phyloP scores from a whole-genome alignment of 192 early-diverging fungal genomes.

The Lunasporangiospora selenospora region DNA sequence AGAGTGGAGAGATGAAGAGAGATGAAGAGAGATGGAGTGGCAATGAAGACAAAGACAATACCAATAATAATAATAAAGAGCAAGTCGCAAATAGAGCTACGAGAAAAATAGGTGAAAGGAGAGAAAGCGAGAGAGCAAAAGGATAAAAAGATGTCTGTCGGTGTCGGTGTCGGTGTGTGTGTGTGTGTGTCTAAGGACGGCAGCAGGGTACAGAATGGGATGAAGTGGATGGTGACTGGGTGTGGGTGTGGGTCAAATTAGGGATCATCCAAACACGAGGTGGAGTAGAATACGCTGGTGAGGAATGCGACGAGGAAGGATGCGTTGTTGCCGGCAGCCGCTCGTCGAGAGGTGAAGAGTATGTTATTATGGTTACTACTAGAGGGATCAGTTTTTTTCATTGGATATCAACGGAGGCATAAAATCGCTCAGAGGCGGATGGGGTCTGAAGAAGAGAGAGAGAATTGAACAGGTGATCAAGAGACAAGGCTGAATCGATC shows the following conservation, averaged over 20 bases:
- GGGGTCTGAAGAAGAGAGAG: neutral
- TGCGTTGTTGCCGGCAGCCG: constrained; percentile 38
- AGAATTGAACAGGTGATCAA: neutral
- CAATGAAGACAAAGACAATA: neutral
- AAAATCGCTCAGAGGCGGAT: constrained; percentile 24
- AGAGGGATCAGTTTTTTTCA: constrained; percentile 50
- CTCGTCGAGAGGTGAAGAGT: constrained; percentile 46
- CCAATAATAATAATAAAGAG: neutral
- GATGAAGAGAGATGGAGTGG: no score
- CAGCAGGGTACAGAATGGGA: no score
- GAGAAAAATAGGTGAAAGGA: neutral
- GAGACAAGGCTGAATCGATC: constrained; percentile 9
- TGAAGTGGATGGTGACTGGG: neutral
- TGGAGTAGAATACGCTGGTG: constrained; percentile 49
- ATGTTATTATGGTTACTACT: constrained; percentile 31
- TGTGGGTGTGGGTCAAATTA: constrained; percentile 32
- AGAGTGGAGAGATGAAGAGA: neutral
- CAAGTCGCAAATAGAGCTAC: no score
- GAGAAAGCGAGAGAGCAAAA: neutral
- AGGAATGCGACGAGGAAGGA: constrained; percentile 44
- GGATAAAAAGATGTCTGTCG: no score
- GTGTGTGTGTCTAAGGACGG: no score
- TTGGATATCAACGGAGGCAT: constrained; percentile 50
- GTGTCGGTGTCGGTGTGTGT: no score
- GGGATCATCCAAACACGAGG: constrained; percentile 49